Conservation (phyloP, 1,284 basidiomycete species). For the Puccinia polysora region DNA sequence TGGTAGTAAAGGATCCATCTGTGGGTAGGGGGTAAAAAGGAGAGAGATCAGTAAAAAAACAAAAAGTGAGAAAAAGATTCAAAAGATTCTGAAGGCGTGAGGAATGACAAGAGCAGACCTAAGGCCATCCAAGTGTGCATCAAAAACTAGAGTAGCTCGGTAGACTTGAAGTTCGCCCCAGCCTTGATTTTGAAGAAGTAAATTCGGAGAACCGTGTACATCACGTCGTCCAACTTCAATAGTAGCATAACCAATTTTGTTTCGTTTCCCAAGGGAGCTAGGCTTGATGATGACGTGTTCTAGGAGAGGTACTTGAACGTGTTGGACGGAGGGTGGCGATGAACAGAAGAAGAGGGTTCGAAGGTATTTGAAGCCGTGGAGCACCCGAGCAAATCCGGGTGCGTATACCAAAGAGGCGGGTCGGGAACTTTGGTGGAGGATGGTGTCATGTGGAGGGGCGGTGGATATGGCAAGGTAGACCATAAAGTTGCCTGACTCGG, state of each 20-base stretch:
- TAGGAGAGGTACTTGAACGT: conserved; percentile 24
- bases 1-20: conserved; percentile 39
- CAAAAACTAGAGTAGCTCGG: conserved; percentile 29
- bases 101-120: conserved; percentile 3
- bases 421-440: conserved; percentile 28
- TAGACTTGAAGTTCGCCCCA: conserved; percentile 42
- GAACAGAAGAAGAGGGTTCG: conserved; percentile 40
- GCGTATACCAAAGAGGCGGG: conserved; percentile 31
- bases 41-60: neutral
- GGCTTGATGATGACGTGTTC: conserved; percentile 30
- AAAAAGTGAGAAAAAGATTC: neutral
- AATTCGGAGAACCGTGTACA: conserved; percentile 3
- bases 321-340: conserved; percentile 24
- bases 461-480: conserved; percentile 16
- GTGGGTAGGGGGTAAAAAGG: neutral
- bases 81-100: neutral
- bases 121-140: conserved; percentile 38
- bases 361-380: conserved; percentile 31
- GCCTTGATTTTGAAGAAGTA: conserved; percentile 13
- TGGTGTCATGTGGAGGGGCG: conserved; percentile 20
- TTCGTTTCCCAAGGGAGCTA: conserved; percentile 23
- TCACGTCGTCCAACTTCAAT: conserved; percentile 38
- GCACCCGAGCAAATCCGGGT: conserved; percentile 22
- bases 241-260: conserved; percentile 13
- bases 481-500: conserved; percentile 37